These are phyloP conservation scores for Russula sp. DNA, from an alignment of 768 basidiomycete genomes.

Conservation along the genomic window DNA sequence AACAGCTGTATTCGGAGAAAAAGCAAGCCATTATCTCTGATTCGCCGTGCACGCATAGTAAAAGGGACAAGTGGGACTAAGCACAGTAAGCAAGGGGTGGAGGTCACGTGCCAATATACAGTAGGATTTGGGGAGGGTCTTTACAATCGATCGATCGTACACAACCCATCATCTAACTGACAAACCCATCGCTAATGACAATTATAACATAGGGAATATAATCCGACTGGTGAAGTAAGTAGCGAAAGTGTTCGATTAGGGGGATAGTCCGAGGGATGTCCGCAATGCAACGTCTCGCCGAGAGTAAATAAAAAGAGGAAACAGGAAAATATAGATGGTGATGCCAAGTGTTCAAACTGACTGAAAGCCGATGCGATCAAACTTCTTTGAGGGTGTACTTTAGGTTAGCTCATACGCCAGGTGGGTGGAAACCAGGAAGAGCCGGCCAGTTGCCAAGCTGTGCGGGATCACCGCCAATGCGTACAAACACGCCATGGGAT, in stretches of 20 bases:
- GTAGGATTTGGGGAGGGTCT: too few species aligned
- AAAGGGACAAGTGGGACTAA: too few species aligned
- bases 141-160: too few species aligned
- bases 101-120: too few species aligned
- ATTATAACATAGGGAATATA: neutral
- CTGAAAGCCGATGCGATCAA: neutral
- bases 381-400: neutral
- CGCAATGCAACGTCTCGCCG: neutral
- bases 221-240: neutral
- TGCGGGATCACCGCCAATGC: constrained; percentile 75
- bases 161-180: neutral
- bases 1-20: too few species aligned
- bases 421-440: constrained; percentile 61
- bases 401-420: constrained; percentile 47
- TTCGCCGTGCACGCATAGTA: too few species aligned
- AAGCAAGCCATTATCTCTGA: too few species aligned
- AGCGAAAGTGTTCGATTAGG: neutral
- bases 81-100: too few species aligned
- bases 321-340: neutral
- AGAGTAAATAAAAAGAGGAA: neutral
- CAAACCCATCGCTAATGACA: constrained; percentile 1
- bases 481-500: constrained; percentile 68
- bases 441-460: constrained; percentile 71
- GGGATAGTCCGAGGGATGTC: neutral
- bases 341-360: neutral